Evolutionary conservation across 495 filamentous ascomycete species (phyloP), one percentile per base, ranked within the genome.

Genomic region (Cryomyces minteri): DNA sequence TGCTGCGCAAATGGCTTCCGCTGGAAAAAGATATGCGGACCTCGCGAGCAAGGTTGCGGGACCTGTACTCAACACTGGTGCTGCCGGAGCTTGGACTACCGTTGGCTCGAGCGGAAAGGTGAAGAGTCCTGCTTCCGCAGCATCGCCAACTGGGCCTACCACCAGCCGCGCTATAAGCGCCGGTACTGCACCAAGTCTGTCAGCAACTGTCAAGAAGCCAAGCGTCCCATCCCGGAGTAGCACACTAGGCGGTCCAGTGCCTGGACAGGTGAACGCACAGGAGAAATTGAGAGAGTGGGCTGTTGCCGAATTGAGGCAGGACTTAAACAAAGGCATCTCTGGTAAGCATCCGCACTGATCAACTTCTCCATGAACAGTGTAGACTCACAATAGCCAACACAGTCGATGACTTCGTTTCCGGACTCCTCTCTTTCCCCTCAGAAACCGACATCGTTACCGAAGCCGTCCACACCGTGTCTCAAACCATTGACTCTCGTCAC

Each of bases 261-360:
- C 68, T 18, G 72, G 69, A 43, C 60, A 68, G 41, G 69, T 71
- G 50, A 77, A 73, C 43, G 74, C 78, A 25, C 71, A 72, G 39
- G 87, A 94, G 30, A 90, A 98, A 61, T 93, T 98, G 61, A 80
- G 76, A 51, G 94, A 87, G 62, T 98, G 90, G 90, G 74, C 84
- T 12, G 78, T 84, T 51, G 68, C 72, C 33, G 73, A 86, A 51
- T 64, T 98, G 46, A 67, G 70, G 40, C 67, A 71, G 51, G 71
- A 74, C 30, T 53, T 81, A 45, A 73, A 74, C 55, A 66, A 63
- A 53, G 69, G 66, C 52, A 77, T 82, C 51, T 70, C 75, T 62
- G 66, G 72, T 77, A 61, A 48, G 64, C 54, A 38, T 53, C 43
- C 6, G 12, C 9, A 10, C 18, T 25, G 18, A 25, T 2, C 18